Conservation (phyloP, 2,329 filamentous ascomycete genomes). For the Phaeosphaeria sp. region DNA sequence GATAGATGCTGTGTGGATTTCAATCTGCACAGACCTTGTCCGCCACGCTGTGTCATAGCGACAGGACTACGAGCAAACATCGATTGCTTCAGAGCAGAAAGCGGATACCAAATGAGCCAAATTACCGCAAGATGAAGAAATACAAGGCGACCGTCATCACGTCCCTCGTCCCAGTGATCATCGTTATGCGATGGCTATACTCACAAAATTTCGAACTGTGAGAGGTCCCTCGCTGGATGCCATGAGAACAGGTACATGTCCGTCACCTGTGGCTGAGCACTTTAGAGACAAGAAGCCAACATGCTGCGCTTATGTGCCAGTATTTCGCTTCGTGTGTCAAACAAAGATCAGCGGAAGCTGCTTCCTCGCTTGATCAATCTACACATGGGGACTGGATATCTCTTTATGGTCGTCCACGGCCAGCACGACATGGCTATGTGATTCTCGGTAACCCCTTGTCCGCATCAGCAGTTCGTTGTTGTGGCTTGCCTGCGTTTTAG, state of each 20-base stretch:
- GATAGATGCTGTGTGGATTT: neutral
- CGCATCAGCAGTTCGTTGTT: neutral
- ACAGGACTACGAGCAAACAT: neutral
- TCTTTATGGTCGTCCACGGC: neutral
- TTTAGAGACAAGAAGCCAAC: neutral
- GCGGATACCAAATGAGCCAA: neutral
- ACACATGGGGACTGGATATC: neutral
- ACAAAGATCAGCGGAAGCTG: neutral
- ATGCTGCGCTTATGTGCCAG: neutral
- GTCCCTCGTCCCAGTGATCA: neutral
- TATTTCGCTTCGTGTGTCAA: neutral
- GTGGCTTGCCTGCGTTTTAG: slow-evolving; percentile 6
- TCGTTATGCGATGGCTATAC: neutral
- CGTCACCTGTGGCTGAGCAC: neutral
- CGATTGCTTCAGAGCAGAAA: neutral
- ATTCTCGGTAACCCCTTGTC: neutral
- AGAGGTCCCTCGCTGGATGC: neutral
- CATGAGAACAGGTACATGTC: neutral
- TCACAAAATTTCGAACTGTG: neutral
- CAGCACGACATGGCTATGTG: neutral
- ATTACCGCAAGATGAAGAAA: neutral
- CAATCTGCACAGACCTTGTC: neutral
- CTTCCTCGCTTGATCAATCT: neutral
- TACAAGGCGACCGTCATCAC: neutral
- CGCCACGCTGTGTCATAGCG: neutral